A percentile compares a stretch with the other conserved stretches of the same genome.
phyloP scores from a whole-genome alignment of 108 stramenopile species.

The Mediolabrus comicus region DNA sequence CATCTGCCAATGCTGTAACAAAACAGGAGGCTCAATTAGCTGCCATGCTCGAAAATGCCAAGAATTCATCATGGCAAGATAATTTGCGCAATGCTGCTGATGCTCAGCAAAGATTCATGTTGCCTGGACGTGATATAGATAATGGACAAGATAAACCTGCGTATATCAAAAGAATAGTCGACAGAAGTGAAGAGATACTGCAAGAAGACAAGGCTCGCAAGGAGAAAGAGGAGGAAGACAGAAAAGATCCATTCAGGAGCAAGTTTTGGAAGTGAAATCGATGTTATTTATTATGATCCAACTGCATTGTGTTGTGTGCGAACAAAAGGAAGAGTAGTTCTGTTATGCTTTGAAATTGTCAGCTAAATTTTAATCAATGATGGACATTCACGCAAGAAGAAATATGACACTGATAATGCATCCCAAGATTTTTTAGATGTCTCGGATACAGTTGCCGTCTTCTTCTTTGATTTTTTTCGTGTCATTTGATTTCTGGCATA shows the following conservation, averaged over 20 bases:
- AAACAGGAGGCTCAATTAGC: constrained; percentile 47
- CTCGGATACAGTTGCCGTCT: not conserved
- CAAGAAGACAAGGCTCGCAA: constrained; percentile 31
- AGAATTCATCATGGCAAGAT: constrained; percentile 51
- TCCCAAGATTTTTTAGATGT: not conserved
- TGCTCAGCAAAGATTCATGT: constrained; percentile 59
- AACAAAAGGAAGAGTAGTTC: no score
- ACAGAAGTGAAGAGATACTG: constrained; percentile 48
- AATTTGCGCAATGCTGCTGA: constrained; percentile 49
- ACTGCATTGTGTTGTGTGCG: no score
- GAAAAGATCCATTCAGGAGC: constrained; percentile 12
- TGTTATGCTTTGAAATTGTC: no score
- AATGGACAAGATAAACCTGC: constrained; percentile 20
- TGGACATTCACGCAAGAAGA: constrained; percentile 20
- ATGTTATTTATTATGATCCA: no score
- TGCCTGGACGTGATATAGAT: constrained; percentile 33
- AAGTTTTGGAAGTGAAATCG: constrained; percentile 25
- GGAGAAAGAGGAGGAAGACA: constrained; percentile 27
- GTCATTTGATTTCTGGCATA: not conserved
- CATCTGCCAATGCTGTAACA: constrained; percentile 10
- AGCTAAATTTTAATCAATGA: no score
- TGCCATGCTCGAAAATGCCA: constrained; percentile 65
- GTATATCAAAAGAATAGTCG: constrained; percentile 49
- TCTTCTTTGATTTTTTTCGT: not conserved
- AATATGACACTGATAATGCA: constrained; percentile 12